Evolutionary conservation across 1,284 basidiomycete genomes (phyloP).

Genomic region (Fomitopsis palustris): DNA sequence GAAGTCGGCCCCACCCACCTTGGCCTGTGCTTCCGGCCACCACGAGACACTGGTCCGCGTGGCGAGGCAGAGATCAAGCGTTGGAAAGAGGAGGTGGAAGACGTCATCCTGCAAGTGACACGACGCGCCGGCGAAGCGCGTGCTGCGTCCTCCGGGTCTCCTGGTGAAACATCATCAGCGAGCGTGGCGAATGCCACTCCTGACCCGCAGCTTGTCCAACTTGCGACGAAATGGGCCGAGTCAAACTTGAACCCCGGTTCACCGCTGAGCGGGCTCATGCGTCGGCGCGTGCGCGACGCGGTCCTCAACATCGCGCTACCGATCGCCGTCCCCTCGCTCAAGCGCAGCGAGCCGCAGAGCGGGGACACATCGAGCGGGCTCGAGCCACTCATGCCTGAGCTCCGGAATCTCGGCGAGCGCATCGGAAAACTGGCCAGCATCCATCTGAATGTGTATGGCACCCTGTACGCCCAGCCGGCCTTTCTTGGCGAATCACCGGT

Average conservation of each 20-base stretch:
- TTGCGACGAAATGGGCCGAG: conserved; percentile 64
- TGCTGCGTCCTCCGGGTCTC: conserved; percentile 9
- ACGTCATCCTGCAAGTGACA: conserved; percentile 34
- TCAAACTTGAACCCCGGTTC: conserved; percentile 56
- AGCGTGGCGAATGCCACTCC: conserved; percentile 33
- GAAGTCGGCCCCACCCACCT: conserved; percentile 65
- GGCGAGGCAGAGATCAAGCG: conserved; percentile 31
- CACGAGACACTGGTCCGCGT: background rate
- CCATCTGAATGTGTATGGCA: conserved; percentile 71
- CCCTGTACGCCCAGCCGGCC: conserved; percentile 66
- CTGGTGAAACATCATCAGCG: conserved; percentile 20
- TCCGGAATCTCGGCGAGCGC: conserved; percentile 62
- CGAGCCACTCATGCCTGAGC: conserved; percentile 67
- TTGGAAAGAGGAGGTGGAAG: conserved; percentile 37
- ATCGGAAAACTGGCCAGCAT: conserved; percentile 66
- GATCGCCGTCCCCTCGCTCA: conserved; percentile 38
- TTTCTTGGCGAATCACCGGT: conserved; percentile 33
- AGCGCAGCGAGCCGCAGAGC: conserved; percentile 1
- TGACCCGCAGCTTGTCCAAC: conserved; percentile 45
- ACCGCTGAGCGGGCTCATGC: conserved; percentile 54
- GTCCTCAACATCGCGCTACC: conserved; percentile 59
- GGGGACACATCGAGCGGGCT: conserved; percentile 48
- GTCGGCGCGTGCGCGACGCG: conserved; percentile 57
- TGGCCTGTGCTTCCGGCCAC: conserved; percentile 45
- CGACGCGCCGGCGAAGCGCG: conserved; percentile 29